A percentile compares a stretch with the other conserved stretches of the same genome.
phyloP scores from a whole-genome alignment of 108 stramenopile species.

The Cyclotella choctawhatcheeana region DNA sequence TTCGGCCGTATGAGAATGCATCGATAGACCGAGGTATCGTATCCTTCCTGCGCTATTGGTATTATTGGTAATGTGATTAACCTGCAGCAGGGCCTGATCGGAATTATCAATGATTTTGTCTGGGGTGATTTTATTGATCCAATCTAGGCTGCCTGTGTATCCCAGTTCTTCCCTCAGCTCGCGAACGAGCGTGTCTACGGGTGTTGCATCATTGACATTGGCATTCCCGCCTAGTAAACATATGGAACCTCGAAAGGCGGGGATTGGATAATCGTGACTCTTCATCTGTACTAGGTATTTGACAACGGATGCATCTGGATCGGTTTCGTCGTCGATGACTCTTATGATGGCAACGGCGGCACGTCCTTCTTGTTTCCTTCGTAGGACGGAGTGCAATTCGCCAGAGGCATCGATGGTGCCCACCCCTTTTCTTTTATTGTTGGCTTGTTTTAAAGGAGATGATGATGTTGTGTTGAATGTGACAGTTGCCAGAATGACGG shows the following conservation, averaged over 20 bases:
- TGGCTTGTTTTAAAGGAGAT: background rate
- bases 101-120: slow-evolving; percentile 26
- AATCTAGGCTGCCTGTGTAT: slow-evolving; percentile 12
- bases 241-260: slow-evolving; percentile 39
- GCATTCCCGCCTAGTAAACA: slow-evolving; percentile 50
- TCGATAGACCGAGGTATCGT: slow-evolving; percentile 40
- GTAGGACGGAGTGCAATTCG: slow-evolving; percentile 31
- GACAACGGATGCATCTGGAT: slow-evolving; percentile 1
- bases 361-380: slow-evolving; percentile 36
- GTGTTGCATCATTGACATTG: slow-evolving; percentile 23
- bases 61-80: background rate
- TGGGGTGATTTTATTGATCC: slow-evolving; percentile 31
- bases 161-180: slow-evolving; percentile 48
- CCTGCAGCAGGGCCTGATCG: background rate
- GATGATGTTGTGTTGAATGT: background rate
- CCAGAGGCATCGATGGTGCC: slow-evolving; percentile 29
- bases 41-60: slow-evolving; percentile 23
- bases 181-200: slow-evolving; percentile 41
- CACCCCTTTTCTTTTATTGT: slow-evolving; percentile 36
- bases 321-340: slow-evolving; percentile 13
- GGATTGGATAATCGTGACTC: slow-evolving; percentile 55
- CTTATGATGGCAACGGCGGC: slow-evolving; percentile 54
- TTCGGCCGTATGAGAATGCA: slow-evolving; percentile 30
- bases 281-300: slow-evolving; percentile 52
- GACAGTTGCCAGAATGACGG: background rate